These are phyloP conservation scores for Ricinus communis DNA, from an alignment of 345 rosid genomes.

Conservation along the genomic window DNA sequence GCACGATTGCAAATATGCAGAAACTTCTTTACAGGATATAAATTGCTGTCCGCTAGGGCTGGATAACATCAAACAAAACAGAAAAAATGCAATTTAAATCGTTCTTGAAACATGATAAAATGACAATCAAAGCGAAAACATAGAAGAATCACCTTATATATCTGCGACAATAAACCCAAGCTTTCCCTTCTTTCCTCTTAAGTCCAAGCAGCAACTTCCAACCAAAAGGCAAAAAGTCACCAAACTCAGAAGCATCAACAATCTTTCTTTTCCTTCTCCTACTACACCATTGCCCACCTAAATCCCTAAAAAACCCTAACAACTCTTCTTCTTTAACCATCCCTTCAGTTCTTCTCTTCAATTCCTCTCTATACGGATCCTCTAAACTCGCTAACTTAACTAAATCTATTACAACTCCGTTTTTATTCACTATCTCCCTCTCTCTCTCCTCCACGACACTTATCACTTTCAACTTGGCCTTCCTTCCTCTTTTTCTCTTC, in stretches of 20 bases:
- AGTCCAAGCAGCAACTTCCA: conserved; percentile 77
- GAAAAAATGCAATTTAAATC: conserved; percentile 3
- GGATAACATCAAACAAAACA: conserved; percentile 12
- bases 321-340: conserved; percentile 55
- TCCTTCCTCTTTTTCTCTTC: conserved; percentile 67
- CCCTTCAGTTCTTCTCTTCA: conserved; percentile 58
- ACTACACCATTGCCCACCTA: conserved; percentile 77
- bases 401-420: conserved; percentile 52
- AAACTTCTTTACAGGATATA: conserved; percentile 65
- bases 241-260: conserved; percentile 62
- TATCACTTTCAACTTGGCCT: conserved; percentile 37
- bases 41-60: conserved; percentile 76
- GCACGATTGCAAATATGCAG: conserved; percentile 52
- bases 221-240: conserved; percentile 56
- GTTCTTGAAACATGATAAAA: background rate
- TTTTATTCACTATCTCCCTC: conserved; percentile 44
- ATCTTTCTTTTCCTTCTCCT: conserved; percentile 81
- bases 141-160: conserved; percentile 47
- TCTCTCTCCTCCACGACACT: conserved; percentile 29
- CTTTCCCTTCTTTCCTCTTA: conserved; percentile 67
- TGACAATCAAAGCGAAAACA: background rate
- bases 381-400: conserved; percentile 37
- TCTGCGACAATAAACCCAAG: conserved; percentile 68
- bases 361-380: conserved; percentile 57
- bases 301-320: conserved; percentile 52